Base-by-base conservation (phyloP, 1,284 basidiomycete genomes). In the Puccinia hordei region DNA sequence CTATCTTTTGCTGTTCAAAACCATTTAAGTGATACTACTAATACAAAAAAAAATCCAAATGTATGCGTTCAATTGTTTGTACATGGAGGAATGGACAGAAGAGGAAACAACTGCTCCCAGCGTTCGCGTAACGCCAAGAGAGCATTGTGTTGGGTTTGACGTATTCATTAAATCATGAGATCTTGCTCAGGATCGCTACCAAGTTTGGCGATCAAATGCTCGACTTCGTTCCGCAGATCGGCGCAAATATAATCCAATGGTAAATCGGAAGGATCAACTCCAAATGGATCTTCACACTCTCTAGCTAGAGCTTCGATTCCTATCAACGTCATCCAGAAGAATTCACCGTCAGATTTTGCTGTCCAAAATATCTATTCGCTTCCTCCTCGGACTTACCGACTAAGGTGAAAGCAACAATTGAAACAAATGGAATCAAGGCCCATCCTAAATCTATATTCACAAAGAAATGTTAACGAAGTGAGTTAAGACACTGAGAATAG, bases 221-320 rank as follows among this genome's bases (percentile, higher is more conserved):
- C 78, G 9, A 82, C 81, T 81, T 84, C 84, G 73, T 84, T 83
- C 17, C 83, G 61, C 8, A 85, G 73, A 41, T 85, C 84, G 24
- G 83, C 83, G 72, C 83, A 84, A 24, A 83, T 83, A 15, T 83
- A 77, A 71, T 83, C 84, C 24, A 85, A 81, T 3, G 83, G 83
- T 12, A 85, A 68, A 71, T 85, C 84, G 1, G 79, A 81, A 19
- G 81, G 74, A 80, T 85, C 84, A 38, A 80, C 44, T 13, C 83
- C 83, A 66, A 84, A 84, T 4, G 83, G 83, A 82, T 83, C 77
- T n/a, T 61, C 19, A 41, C 53, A 93, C 86, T 94, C 91, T 82
- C 94, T 91, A 0, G 93, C 93, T 82, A 96, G 95, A 13, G 93
- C 93, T 86, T 96, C 94, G 76, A 96, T 92, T 15, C 93, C 94